A percentile compares a stretch with the other conserved stretches of the same genome.
Conservation (phyloP, 179 eudicot species). For the Nepenthes alata region DNA sequence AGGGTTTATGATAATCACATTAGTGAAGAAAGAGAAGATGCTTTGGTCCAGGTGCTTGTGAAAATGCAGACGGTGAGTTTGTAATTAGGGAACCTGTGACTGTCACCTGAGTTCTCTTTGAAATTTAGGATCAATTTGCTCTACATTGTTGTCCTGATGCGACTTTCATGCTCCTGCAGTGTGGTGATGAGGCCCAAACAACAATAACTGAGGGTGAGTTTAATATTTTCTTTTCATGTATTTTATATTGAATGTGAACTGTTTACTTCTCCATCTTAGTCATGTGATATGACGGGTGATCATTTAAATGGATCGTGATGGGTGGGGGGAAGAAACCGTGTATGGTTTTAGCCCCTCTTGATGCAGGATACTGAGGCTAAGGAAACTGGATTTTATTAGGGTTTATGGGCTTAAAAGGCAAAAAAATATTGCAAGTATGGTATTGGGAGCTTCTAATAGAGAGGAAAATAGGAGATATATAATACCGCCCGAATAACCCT, state of each 20-base stretch:
- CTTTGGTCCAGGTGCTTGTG: constrained; percentile 25
- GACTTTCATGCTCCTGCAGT: constrained; percentile 37
- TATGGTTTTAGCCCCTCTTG: no score
- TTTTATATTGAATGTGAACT: background rate
- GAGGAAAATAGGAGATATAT: no score
- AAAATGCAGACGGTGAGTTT: constrained; percentile 29
- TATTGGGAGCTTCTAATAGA: no score
- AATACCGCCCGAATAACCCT: no score
- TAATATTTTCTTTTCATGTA: background rate
- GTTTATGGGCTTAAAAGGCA: no score
- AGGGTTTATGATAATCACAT: constrained; percentile 47
- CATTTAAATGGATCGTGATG: background rate
- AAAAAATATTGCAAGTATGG: no score
- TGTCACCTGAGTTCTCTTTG: constrained; percentile 7
- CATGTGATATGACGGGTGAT: background rate
- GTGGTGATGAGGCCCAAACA: constrained; percentile 27
- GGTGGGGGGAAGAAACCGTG: no score
- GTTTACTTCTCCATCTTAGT: background rate
- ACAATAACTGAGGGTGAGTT: constrained; percentile 50
- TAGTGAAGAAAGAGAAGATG: constrained; percentile 25
- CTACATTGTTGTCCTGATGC: constrained; percentile 7
- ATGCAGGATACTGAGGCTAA: no score
- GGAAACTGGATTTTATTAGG: no score
- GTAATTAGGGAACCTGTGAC: background rate
- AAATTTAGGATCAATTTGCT: background rate